Evolutionary conservation across 352 stramenopile genomes (phyloP), one percentile per base, ranked within the genome.

Genomic region (Phytopythium oedochilum): DNA sequence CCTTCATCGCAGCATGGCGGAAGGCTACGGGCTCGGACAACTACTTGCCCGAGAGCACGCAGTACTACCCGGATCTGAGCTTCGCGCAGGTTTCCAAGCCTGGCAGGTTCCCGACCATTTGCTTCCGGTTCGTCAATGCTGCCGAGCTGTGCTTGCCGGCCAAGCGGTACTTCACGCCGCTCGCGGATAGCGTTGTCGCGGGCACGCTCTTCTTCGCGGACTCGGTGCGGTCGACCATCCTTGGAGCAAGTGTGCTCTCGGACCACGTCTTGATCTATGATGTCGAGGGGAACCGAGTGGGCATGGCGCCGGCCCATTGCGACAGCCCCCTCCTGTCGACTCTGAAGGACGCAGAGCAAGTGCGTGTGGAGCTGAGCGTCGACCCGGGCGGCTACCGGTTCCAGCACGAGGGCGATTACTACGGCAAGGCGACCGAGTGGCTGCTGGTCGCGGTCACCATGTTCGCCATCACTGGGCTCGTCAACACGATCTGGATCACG

Each of bases 221-320:
- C 40, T 64, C 61, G n/a, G 68, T 75, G 17, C 68, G 75, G n/a
- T 79, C 77, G 0, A 90, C 79, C 17, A 89, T 94, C 55, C 60
- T 94, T 22, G 81, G 83, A 1, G 81, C 83, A 28, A 91, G 73
- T 20, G 73, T 81, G 2, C 52, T 92, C 35, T 66, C 68, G 20
- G 69, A 73, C 42, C 77, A 94, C 68, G 86, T 92, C 43, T 75
- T 93, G 43, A 78, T 94, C 58, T 92, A 92, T 54, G 81, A 92
- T 56, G 65, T 85, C 11, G 79, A 89, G 44, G 89, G 88, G 32
- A 57, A 78, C 28, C 81, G 81, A 22, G 71, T 92, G 5, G 83
- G 79, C 6, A 78, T 94, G 35, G 75, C 71, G 1, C 32, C 61
- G 46, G 83, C 83, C 1, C 65, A 75, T 51, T 92, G 80, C 32